Evolutionary conservation across 2,329 filamentous ascomycete species (phyloP).

Genomic region (Dryadomyces quercus-mongolicae): DNA sequence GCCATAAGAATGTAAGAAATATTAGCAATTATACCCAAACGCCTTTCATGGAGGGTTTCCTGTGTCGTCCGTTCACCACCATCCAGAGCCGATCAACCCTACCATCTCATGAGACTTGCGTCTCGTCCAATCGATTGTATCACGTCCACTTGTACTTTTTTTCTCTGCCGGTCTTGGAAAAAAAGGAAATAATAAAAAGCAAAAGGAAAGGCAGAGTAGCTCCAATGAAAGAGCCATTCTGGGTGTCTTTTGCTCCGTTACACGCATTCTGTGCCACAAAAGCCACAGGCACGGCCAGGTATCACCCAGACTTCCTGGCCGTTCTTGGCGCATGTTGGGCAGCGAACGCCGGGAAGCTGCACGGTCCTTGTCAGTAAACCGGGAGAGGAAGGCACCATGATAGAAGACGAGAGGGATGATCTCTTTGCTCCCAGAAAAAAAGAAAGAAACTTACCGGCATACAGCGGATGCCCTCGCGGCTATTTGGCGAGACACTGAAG

Average conservation of each 20-base stretch:
- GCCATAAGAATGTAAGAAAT: neutral
- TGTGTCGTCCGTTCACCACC: neutral
- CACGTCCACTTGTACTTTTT: neutral
- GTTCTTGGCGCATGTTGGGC: constrained; percentile 13
- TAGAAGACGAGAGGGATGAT: neutral
- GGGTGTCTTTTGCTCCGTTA: constrained; percentile 2
- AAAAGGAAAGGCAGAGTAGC: neutral
- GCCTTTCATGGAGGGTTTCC: neutral
- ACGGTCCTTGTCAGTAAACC: neutral
- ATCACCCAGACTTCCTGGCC: constrained; percentile 16
- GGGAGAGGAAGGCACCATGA: neutral
- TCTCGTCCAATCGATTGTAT: neutral
- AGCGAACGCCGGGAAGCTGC: constrained; percentile 15
- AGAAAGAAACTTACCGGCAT: constrained; percentile 11
- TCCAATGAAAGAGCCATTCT: neutral
- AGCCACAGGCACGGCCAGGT: constrained; percentile 14
- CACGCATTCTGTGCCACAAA: constrained; percentile 13
- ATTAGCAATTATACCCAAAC: constrained; percentile 4
- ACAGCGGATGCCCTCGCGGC: constrained; percentile 7
- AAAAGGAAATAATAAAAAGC: neutral
- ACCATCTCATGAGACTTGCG: neutral
- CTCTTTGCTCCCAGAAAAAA: neutral
- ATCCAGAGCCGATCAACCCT: neutral
- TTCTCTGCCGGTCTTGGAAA: neutral
- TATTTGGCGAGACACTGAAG: neutral